Base-by-base conservation (phyloP, 768 basidiomycete species). In the Tephrocybe sp. region DNA sequence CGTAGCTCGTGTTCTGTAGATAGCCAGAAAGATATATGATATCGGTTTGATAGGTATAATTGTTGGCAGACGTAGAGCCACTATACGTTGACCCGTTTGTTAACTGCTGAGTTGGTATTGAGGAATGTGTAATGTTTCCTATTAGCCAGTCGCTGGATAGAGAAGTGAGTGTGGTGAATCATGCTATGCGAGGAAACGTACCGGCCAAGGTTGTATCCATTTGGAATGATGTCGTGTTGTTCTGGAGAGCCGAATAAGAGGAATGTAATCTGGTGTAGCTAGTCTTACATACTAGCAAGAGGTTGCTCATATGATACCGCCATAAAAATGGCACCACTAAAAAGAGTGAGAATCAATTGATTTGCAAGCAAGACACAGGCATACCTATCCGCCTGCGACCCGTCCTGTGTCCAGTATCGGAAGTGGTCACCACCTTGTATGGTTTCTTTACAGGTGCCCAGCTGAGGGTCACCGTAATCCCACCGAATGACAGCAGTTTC, bases 401-500 rank as follows among this genome's bases (percentile, higher is more conserved):
- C 92, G 52, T 89, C 77, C 69, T 95, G 93, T 5, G 75, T 67
- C 92, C 92, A 95, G 65, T 93, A 95, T 35, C 93, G 80, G 63
- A 93, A 82, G 63, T 97, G 93, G 61, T 89, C 79, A 5, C 94
- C 94, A 1, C 93, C 93, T 57, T 89, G 63, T 36, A 95, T 77
- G 2, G 90, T 89, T 68, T 97, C 93, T 58, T 79, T 71, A 68
- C 94, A 96, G 1, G 92, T 80, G 0, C 94, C 94, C n/a, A 94
- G 66, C 45, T 82, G 71, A 0, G 84, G 79, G 59, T 96, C 83
- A 7, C 82, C 83, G 64, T 90, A 98, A 62, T 93, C 80, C 79
- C 82, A 93, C 32, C 94, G 78, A 20, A 95, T 82, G n/a, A 86
- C 87, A 7, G 83, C 82, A 0, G 87, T 87, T 64, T 97, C 85